Base-by-base conservation (phyloP, 805 yeast genomes). In the Peterozyma xylosa region DNA sequence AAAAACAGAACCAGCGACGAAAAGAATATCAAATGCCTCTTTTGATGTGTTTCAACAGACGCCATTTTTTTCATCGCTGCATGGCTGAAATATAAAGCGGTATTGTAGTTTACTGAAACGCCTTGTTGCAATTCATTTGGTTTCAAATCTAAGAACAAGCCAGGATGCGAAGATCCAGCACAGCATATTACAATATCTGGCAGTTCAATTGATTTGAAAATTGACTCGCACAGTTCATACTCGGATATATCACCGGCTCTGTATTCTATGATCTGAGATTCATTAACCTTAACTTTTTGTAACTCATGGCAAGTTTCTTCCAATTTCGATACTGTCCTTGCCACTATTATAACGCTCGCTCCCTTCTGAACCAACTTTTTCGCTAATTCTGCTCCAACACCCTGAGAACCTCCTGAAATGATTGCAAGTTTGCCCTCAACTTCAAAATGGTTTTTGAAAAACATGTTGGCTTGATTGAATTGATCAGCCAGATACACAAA, bases 351-450 rank as follows among this genome's bases (percentile, higher is more conserved):
- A 1, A 90, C 86, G 42, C 76, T 72, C 33, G 89, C 84, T 3
- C 82, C 80, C 15, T 57, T 52, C 2, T 68, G 48, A 45, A 71
- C 76, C 38, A 82, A 65, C 44, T 74, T 69, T 36, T 67, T 65
- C 0, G 95, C 96, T 45, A 91, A 61, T 34, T 83, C 86, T 3
- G 80, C 80, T 0, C 99, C 99, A 1, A 91, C 67, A 0, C 99
- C 99, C 56, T 91, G 99, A 0, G 96, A 88, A 0, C 88, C 98
- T 3, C 99, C 99, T 0, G 96, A 77, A n/a, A 91, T 72, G 14
- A 91, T 71, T 2, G 83, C 89, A 1, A 75, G 58, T 56, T 73
- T 75, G 27, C 74, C 73, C 41, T 71, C 66, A 10, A 75, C 66
- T 3, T 46, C 48, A 14, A 60, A 56, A 47, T 46, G 50, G 53